Percentiles rank a stretch among this genome's conserved stretches.
These are phyloP conservation scores for Hamamelis virginiana DNA, from an alignment of 164 flowering plant genomes.

Conservation along the genomic window DNA sequence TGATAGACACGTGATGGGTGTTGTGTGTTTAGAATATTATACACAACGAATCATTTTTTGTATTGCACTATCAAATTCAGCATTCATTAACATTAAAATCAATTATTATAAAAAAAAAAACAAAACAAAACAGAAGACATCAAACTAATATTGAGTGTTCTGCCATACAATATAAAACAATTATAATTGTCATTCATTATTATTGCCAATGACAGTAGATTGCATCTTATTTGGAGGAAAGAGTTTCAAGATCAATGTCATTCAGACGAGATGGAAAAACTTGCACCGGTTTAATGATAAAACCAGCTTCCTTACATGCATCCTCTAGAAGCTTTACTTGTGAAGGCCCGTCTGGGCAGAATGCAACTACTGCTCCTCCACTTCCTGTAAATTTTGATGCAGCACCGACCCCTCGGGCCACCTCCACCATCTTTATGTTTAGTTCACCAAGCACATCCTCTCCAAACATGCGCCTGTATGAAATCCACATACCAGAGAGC, in stretches of 20 bases:
- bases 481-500: not conserved
- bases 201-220: not conserved
- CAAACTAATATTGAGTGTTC: too few species aligned
- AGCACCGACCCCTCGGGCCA: constrained; percentile 85
- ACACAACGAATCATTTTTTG: too few species aligned
- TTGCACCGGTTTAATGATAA: constrained; percentile 49
- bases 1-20: too few species aligned
- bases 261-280: constrained; percentile 59
- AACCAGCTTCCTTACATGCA: constrained; percentile 67
- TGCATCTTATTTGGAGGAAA: constrained; percentile 15
- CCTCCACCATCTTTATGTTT: constrained; percentile 87
- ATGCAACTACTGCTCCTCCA: constrained; percentile 91
- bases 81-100: too few species aligned
- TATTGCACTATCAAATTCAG: too few species aligned
- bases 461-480: constrained; percentile 80
- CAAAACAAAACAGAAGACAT: too few species aligned
- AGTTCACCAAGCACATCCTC: constrained; percentile 76
- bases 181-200: not conserved
- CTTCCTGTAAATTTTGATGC: constrained; percentile 96
- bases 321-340: constrained; percentile 75
- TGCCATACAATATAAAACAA: too few species aligned
- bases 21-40: too few species aligned
- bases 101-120: too few species aligned
- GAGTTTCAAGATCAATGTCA: constrained; percentile 50
- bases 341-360: constrained; percentile 76